Evolutionary conservation across 2,329 filamentous ascomycete genomes (phyloP).

Genomic region (Colletotrichum sp.): DNA sequence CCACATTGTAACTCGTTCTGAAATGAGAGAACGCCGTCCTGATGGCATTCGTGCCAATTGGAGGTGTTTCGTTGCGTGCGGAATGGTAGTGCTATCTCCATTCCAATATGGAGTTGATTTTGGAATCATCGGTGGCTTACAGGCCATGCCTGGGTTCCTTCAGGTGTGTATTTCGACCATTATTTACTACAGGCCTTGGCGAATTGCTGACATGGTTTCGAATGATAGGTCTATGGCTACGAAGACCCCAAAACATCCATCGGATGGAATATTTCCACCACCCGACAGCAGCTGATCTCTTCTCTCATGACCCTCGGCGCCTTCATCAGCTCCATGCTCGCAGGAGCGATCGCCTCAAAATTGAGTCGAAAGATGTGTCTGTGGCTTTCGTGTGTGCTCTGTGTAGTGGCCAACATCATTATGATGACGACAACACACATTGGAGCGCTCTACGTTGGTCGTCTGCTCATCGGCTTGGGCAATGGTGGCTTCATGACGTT

Average conservation of each 20-base stretch:
- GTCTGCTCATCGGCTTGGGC: conserved; percentile 59
- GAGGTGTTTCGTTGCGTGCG: conserved; percentile 52
- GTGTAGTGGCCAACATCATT: not conserved
- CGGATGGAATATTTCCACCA: conserved; percentile 50
- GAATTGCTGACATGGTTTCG: not conserved
- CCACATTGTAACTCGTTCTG: not conserved
- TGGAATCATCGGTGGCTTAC: conserved; percentile 53
- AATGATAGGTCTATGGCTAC: not conserved
- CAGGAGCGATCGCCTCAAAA: conserved; percentile 29
- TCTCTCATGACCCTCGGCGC: conserved; percentile 54
- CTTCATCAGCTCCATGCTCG: conserved; percentile 47
- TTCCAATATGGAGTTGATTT: conserved; percentile 60
- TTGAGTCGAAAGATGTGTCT: not conserved
- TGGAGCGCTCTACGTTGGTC: conserved; percentile 58
- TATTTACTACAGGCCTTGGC: not conserved
- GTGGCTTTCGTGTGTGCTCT: not conserved
- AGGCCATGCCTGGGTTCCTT: conserved; percentile 56
- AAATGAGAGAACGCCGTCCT: not conserved
- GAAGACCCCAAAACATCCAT: conserved; percentile 24
- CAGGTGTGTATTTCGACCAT: conserved; percentile 14
- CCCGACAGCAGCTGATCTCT: conserved; percentile 52
- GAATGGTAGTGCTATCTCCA: conserved; percentile 32
- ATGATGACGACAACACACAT: conserved; percentile 50
- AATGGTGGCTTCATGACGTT: conserved; percentile 66
- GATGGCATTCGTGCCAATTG: conserved; percentile 35